Evolutionary conservation across 345 rosid species (phyloP).

Genomic region (Carallia pectinifolia): DNA sequence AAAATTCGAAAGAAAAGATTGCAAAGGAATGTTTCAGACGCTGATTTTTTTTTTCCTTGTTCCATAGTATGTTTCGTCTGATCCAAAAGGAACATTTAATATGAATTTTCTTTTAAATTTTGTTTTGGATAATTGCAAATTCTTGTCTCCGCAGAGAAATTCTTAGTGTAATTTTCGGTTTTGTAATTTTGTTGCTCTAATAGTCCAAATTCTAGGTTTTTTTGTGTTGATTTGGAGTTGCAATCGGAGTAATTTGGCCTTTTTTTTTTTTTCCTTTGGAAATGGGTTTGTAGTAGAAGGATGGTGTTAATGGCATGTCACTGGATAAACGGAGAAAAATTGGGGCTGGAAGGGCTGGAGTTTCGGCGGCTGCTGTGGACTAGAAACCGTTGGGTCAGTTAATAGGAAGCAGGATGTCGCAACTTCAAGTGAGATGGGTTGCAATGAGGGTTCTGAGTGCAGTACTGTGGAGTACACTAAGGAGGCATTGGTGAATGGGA

Average conservation of each 20-base stretch:
- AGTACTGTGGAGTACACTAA: constrained; percentile 52
- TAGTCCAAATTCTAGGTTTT: no score
- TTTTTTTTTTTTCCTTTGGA: not conserved
- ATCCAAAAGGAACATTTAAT: no score
- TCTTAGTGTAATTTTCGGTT: no score
- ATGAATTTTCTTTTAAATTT: no score
- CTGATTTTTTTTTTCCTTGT: not conserved
- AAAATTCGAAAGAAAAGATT: no score
- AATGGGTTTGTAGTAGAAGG: constrained; percentile 49
- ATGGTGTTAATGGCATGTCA: constrained; percentile 42
- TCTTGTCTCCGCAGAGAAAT: no score
- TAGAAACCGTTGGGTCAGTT: constrained; percentile 49
- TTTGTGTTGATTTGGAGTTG: no score
- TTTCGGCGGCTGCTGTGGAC: constrained; percentile 23
- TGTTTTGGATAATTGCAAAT: no score
- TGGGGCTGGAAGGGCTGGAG: constrained; percentile 41
- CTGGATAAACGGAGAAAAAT: constrained; percentile 66
- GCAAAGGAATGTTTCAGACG: no score
- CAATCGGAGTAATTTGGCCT: not conserved
- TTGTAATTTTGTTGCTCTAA: no score
- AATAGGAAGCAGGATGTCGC: constrained; percentile 49
- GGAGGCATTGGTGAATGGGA: constrained; percentile 67
- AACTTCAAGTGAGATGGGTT: constrained; percentile 36
- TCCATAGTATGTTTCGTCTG: not conserved
- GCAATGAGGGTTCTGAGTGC: constrained; percentile 43